These are phyloP conservation scores for Paracorniculantispora psalliotae DNA, from an alignment of 2,329 filamentous ascomycete species.

Conservation along the genomic window DNA sequence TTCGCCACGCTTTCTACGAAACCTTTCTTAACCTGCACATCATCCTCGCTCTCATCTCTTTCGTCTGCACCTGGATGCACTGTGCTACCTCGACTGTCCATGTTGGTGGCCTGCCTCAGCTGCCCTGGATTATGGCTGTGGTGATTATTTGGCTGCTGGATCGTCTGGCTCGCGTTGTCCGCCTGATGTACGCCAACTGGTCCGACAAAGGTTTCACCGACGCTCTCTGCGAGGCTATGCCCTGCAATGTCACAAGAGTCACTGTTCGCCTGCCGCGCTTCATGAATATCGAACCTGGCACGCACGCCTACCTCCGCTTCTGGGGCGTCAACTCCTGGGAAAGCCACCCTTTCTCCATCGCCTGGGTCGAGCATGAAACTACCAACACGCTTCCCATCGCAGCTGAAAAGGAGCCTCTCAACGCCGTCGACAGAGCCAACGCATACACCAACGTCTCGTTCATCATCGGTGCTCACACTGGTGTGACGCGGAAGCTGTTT, in stretches of 20 bases:
- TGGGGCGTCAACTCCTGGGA: conserved; percentile 62
- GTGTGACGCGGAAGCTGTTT: conserved; percentile 80
- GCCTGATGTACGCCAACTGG: conserved; percentile 63
- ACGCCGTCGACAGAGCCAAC: conserved; percentile 35
- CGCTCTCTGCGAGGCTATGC: conserved; percentile 62
- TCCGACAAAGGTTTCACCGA: conserved; percentile 54
- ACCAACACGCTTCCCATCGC: conserved; percentile 34
- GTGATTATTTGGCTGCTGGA: conserved; percentile 75
- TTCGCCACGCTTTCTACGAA: conserved; percentile 95
- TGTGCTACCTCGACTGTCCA: conserved; percentile 58
- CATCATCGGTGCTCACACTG: conserved; percentile 80
- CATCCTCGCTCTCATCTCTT: conserved; percentile 60
- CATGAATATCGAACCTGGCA: conserved; percentile 61
- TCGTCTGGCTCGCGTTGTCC: conserved; percentile 57
- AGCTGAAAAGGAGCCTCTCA: conserved; percentile 37
- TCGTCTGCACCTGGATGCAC: conserved; percentile 76
- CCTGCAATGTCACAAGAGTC: conserved; percentile 65
- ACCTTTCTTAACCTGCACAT: conserved; percentile 89
- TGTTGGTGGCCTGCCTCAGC: conserved; percentile 62
- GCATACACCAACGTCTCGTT: conserved; percentile 63
- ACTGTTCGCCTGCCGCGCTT: conserved; percentile 65
- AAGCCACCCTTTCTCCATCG: conserved; percentile 73
- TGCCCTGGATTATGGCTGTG: conserved; percentile 69
- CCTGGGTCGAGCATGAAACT: conserved; percentile 60
- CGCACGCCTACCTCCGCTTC: conserved; percentile 72